phyloP scores from a whole-genome alignment of 352 stramenopile species.

The Plasmopara muralis region DNA sequence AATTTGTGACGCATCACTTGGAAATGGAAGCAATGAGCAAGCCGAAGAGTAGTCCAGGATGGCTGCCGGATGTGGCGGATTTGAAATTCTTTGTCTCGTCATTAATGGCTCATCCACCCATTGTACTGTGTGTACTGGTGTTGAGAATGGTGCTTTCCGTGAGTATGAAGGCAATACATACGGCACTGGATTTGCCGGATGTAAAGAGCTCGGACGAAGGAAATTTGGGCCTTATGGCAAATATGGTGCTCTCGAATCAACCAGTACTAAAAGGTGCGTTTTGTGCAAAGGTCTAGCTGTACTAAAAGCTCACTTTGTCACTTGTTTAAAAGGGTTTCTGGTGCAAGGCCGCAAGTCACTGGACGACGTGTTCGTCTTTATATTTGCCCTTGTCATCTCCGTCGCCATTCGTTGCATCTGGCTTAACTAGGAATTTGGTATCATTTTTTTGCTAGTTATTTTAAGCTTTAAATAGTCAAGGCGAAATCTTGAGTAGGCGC shows the following conservation, averaged over 20 bases:
- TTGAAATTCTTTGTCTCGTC: slow-evolving; percentile 43
- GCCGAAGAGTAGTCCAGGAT: slow-evolving; percentile 17
- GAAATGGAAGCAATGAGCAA: slow-evolving; percentile 21
- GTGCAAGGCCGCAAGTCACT: slow-evolving; percentile 59
- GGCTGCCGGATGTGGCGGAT: slow-evolving; percentile 50
- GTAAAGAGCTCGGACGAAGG: slow-evolving; percentile 60
- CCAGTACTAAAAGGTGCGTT: slow-evolving; percentile 55
- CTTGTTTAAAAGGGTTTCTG: slow-evolving; percentile 39
- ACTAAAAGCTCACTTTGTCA: neutral
- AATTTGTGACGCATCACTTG: slow-evolving; percentile 35
- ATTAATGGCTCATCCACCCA: slow-evolving; percentile 47
- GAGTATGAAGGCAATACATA: slow-evolving; percentile 31
- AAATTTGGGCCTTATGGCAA: slow-evolving; percentile 55
- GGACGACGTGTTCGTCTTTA: slow-evolving; percentile 71
- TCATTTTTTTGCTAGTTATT: neutral
- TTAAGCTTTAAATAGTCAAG: neutral
- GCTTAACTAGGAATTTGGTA: slow-evolving; percentile 15
- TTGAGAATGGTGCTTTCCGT: slow-evolving; percentile 46
- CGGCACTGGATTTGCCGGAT: slow-evolving; percentile 42
- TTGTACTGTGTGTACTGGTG: slow-evolving; percentile 55
- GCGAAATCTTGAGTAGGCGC: no score
- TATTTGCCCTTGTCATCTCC: slow-evolving; percentile 52
- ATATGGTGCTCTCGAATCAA: slow-evolving; percentile 50
- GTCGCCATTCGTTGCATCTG: slow-evolving; percentile 44
- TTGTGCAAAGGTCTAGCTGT: neutral